These are phyloP conservation scores for Mycena galopus DNA, from an alignment of 768 basidiomycete species.

Conservation along the genomic window DNA sequence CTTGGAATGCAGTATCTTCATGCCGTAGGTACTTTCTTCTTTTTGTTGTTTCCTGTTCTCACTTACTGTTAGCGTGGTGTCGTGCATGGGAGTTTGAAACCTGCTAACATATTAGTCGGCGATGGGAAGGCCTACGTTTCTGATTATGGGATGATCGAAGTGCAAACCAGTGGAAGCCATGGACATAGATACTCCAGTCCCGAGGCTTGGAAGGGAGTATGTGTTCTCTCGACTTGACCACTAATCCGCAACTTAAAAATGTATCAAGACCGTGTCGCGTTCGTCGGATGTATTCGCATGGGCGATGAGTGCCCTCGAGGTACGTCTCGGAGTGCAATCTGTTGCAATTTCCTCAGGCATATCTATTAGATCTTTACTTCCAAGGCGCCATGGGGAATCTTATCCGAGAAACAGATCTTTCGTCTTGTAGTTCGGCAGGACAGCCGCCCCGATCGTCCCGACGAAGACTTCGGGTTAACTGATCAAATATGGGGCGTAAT, in stretches of 20 bases:
- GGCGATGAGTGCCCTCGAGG: constrained; percentile 45
- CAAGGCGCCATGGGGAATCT: constrained; percentile 41
- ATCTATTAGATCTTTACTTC: constrained; percentile 40
- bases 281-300: constrained; percentile 46
- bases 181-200: constrained; percentile 45
- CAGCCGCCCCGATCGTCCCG: constrained; percentile 45
- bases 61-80: constrained; percentile 33
- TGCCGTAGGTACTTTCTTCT: constrained; percentile 19
- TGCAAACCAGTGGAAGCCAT: constrained; percentile 36
- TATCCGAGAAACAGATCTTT: constrained; percentile 43
- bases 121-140: constrained; percentile 37
- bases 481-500: constrained; percentile 42
- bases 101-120: constrained; percentile 41
- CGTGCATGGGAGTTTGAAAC: constrained; percentile 43
- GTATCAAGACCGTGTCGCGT: constrained; percentile 39
- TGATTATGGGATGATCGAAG: constrained; percentile 42
- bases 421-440: constrained; percentile 42
- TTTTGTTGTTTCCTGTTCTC: background rate
- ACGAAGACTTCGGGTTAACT: constrained; percentile 37
- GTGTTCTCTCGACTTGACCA: constrained; percentile 8
- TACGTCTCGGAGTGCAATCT: constrained; percentile 8
- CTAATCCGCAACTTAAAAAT: background rate
- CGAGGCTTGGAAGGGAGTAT: constrained; percentile 46
- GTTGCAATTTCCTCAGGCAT: background rate
- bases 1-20: constrained; percentile 45